Evolutionary conservation across 305 asterid genomes (phyloP), one percentile per base, ranked within the genome.

Genomic region (Stenogyne calaminthoides): DNA sequence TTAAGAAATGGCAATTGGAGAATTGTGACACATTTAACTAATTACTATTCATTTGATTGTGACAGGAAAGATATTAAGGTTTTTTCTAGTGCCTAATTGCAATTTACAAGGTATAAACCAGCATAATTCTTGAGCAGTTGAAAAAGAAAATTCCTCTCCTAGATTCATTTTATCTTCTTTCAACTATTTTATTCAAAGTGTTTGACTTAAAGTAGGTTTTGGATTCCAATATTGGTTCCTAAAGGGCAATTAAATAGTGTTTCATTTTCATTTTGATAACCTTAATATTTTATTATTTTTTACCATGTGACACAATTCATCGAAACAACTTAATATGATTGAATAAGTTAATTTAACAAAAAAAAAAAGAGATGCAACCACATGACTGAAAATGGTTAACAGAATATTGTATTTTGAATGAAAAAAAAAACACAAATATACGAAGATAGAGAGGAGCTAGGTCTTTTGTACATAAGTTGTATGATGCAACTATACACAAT

Each of bases 31-130:
- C 12, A 56, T 44, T 76, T 64, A 15, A 54, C 32, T 34, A 69
- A 32, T 14, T 29, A 40, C 10, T 9, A 51, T 25, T 57, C 6
- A 54, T 55, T 29, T 37, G 34, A 44, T 7, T 19, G 44, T 1
- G 61, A 57, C 60, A 37, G 19, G 12, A 37, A 52, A 14, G 44
- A 6, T 27, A 10, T 42, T 55, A 29, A 29, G 46, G 36, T 32
- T 32, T 32, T 76, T 25, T 49, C 7, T 39, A 63, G 39, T 20
- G 6, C 27, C 20, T 7, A 22, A 18, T 15, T 25, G 3, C 29
- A 25, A 1, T 25, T 1, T 65, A 39, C 62, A 60, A 39, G 75
- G 80, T 52, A 76, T 76, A 76, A 76, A 70, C 72, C 76, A 70
- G 80, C 67, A 76, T 70, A 62, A 70, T 76, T 49, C 80, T 70